Evolutionary conservation across 2,329 filamentous ascomycete species (phyloP).

Genomic region (Fusarium sublunatum): DNA sequence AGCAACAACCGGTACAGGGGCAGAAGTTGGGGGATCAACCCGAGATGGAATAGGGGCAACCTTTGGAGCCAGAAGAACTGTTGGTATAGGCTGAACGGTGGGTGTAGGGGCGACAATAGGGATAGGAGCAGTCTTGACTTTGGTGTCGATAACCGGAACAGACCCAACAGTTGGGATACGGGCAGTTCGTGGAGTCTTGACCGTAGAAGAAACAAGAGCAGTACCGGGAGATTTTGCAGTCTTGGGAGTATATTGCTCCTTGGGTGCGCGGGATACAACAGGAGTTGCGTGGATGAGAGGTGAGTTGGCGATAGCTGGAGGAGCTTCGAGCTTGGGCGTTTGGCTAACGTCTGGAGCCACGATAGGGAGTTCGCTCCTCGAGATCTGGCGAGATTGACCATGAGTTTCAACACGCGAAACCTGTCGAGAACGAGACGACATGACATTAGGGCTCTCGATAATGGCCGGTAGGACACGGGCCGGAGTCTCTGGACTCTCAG

Average conservation of each 20-base stretch:
- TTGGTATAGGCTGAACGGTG: constrained; percentile 1
- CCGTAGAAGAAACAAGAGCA: neutral
- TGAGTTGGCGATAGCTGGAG: neutral
- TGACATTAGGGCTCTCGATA: constrained; percentile 29
- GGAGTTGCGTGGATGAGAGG: constrained; percentile 13
- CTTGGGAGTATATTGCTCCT: constrained; percentile 3
- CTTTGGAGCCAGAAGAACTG: constrained; percentile 7
- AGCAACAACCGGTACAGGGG: constrained; percentile 22
- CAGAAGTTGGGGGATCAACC: constrained; percentile 13
- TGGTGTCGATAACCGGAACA: neutral
- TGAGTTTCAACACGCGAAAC: constrained; percentile 20
- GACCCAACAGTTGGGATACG: neutral
- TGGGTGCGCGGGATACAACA: constrained; percentile 8
- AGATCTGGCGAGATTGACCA: constrained; percentile 28
- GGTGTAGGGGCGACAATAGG: constrained; percentile 11
- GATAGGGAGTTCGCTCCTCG: constrained; percentile 4
- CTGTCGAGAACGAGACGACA: constrained; percentile 31
- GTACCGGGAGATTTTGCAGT: constrained; percentile 4
- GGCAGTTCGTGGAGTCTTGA: neutral
- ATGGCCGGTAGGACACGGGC: constrained; percentile 29
- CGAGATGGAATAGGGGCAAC: constrained; percentile 20
- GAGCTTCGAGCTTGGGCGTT: neutral
- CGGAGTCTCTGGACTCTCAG: constrained; percentile 19
- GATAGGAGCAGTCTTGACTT: constrained; percentile 1
- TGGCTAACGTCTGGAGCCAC: neutral